Evolutionary conservation across 495 filamentous ascomycete species (phyloP).

Genomic region (Annulohypoxylon bovei): DNA sequence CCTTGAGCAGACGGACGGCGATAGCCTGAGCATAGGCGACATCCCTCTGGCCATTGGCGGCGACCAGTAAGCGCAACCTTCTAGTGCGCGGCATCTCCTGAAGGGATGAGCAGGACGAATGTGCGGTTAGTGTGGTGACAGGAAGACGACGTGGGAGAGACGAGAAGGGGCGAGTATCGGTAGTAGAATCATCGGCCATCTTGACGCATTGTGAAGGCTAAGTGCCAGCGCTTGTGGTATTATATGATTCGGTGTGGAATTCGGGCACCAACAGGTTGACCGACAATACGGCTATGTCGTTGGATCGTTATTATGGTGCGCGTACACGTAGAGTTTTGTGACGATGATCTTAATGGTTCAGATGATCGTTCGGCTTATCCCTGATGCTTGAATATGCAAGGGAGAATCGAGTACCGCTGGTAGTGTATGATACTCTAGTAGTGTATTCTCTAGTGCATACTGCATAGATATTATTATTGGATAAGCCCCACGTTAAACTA

Average conservation of each 20-base stretch:
- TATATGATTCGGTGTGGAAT: conserved; percentile 13
- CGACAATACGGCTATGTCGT: conserved; percentile 8
- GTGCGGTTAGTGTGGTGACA: conserved; percentile 35
- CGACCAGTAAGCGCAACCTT: conserved; percentile 61
- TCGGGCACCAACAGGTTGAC: conserved; percentile 33
- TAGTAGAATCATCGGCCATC: conserved; percentile 42
- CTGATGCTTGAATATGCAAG: conserved; percentile 13
- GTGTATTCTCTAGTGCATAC: conserved; percentile 1
- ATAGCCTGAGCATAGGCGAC: conserved; percentile 63
- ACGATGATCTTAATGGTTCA: conserved; percentile 30
- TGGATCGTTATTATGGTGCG: conserved; percentile 4
- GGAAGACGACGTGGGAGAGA: conserved; percentile 11
- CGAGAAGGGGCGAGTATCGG: conserved; percentile 19
- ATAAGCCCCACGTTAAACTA: conserved; percentile 25
- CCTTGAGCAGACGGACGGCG: conserved; percentile 64
- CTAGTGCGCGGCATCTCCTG: conserved; percentile 55
- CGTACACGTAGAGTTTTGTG: conserved; percentile 28
- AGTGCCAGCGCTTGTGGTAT: conserved; percentile 13
- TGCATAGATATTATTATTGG: background rate
- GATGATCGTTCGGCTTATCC: conserved; percentile 16
- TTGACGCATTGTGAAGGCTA: conserved; percentile 36
- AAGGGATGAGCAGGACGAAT: conserved; percentile 49
- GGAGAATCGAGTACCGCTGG: conserved; percentile 5
- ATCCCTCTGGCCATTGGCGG: conserved; percentile 62
- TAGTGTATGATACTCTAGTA: background rate